Evolutionary conservation across 495 filamentous ascomycete genomes (phyloP).

Genomic region (Aspergillus bertholletiae): DNA sequence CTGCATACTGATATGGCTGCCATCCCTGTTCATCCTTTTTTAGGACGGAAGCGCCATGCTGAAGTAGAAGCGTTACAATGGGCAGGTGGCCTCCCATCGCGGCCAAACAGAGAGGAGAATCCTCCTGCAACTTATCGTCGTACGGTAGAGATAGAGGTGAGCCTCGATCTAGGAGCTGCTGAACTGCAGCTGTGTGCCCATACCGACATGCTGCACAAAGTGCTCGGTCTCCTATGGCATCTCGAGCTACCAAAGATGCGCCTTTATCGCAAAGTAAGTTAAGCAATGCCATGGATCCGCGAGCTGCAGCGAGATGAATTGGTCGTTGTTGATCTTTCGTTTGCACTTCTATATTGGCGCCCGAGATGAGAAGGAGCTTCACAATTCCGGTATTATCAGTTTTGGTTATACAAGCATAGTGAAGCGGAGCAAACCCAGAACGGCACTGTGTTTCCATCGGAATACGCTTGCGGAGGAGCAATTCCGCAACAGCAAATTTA

Average conservation of each 20-base stretch:
- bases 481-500: constrained; percentile 38
- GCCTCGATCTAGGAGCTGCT: constrained; percentile 35
- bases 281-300: constrained; percentile 29
- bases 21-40: constrained; percentile 40
- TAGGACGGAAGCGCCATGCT: constrained; percentile 32
- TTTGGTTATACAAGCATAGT: constrained; percentile 42
- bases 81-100: constrained; percentile 35
- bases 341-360: constrained; percentile 37
- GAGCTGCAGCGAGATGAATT: constrained; percentile 36
- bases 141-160: constrained; percentile 28
- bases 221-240: constrained; percentile 35
- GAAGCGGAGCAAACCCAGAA: constrained; percentile 32
- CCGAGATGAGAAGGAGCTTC: constrained; percentile 34
- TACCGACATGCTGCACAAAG: constrained; percentile 33
- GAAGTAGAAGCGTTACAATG: constrained; percentile 34
- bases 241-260: constrained; percentile 36
- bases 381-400: constrained; percentile 27
- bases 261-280: constrained; percentile 36
- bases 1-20: constrained; percentile 38
- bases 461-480: constrained; percentile 29
- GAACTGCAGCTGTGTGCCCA: constrained; percentile 35
- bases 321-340: constrained; percentile 28
- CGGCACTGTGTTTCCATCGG: constrained; percentile 27
- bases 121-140: constrained; percentile 27
- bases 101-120: constrained; percentile 41